These are phyloP conservation scores for Tuber aestivum DNA, from an alignment of 495 filamentous ascomycete species.

Conservation along the genomic window DNA sequence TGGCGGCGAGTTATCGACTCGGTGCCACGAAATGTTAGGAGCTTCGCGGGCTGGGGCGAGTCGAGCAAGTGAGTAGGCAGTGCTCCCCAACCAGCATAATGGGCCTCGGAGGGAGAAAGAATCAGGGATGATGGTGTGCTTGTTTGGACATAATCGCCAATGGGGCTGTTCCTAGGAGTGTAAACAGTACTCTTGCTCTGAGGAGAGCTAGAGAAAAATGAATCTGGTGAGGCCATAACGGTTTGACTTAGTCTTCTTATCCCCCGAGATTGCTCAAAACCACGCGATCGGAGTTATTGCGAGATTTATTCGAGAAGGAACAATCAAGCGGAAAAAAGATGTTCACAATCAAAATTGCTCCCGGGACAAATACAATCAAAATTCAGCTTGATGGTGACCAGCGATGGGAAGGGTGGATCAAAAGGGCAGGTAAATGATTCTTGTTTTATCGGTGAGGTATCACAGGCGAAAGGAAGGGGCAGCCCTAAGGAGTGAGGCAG, in stretches of 20 bases:
- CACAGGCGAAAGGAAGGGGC: neutral
- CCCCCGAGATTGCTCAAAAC: neutral
- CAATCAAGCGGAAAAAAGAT: neutral
- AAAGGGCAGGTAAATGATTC: neutral
- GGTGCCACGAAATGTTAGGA: conserved; percentile 6
- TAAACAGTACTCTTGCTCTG: conserved; percentile 35
- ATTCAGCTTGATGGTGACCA: neutral
- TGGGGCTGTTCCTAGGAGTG: conserved; percentile 28
- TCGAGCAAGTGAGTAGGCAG: conserved; percentile 32
- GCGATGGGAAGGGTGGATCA: neutral
- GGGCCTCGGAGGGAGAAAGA: conserved; percentile 23
- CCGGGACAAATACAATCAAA: conserved; percentile 1
- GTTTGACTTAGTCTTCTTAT: conserved; percentile 9
- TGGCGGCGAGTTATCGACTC: neutral
- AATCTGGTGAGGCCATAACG: conserved; percentile 24
- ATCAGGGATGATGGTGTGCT: conserved; percentile 20
- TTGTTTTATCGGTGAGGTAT: neutral
- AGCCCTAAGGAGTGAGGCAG: neutral
- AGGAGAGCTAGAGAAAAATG: conserved; percentile 32
- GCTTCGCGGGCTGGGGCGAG: conserved; percentile 18
- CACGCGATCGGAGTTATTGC: conserved; percentile 1
- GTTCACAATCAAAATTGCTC: conserved; percentile 1
- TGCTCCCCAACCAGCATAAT: conserved; percentile 33
- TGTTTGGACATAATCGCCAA: conserved; percentile 27
- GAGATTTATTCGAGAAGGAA: neutral